A percentile compares a stretch with the other conserved stretches of the same genome.
Conservation (phyloP, 805 yeast genomes). For the Barnettozyma sucrosica region DNA sequence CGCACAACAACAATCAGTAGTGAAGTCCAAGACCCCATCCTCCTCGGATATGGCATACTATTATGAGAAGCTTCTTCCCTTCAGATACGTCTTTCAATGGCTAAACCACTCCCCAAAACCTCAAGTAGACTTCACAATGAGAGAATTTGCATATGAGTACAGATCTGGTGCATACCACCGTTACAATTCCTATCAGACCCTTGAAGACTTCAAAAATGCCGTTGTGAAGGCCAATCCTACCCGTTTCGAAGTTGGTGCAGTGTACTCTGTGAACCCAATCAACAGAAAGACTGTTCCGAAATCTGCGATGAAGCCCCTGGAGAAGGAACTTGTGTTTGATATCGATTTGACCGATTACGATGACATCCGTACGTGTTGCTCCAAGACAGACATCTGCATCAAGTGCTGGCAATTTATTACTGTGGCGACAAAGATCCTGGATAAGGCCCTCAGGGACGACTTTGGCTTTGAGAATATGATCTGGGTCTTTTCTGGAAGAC, state of each 20-base stretch:
- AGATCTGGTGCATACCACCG: constrained; percentile 86
- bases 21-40: constrained; percentile 13
- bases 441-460: constrained; percentile 69
- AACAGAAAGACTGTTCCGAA: constrained; percentile 75
- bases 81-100: constrained; percentile 80
- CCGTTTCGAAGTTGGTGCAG: constrained; percentile 93
- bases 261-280: constrained; percentile 81
- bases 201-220: constrained; percentile 71
- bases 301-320: constrained; percentile 68
- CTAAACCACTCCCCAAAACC: constrained; percentile 78
- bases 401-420: constrained; percentile 93
- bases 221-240: constrained; percentile 73
- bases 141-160: constrained; percentile 92
- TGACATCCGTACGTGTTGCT: constrained; percentile 87
- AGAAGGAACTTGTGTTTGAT: constrained; percentile 90
- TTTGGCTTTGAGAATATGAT: constrained; percentile 82
- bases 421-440: constrained; percentile 73
- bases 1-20: constrained; percentile 1
- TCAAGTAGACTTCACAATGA: constrained; percentile 68
- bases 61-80: constrained; percentile 70
- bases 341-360: constrained; percentile 98
- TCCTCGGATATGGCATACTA: constrained; percentile 64
- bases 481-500: constrained; percentile 97
- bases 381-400: constrained; percentile 74
- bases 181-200: constrained; percentile 65